These are phyloP conservation scores for Filobasidium wieringae DNA, from an alignment of 768 basidiomycete species.

Conservation along the genomic window DNA sequence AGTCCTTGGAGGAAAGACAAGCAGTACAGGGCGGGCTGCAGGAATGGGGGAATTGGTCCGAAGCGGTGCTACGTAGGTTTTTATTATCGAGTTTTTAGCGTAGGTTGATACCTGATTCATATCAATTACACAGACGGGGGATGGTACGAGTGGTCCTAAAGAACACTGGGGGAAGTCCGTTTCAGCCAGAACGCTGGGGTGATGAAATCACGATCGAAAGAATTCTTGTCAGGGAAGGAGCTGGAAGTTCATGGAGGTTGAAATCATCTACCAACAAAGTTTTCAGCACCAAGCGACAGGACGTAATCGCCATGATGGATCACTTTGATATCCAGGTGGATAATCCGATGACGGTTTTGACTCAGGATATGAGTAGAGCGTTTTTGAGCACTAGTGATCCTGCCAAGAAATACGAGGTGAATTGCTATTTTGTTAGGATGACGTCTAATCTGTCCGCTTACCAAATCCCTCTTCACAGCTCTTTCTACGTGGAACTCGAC, in stretches of 20 bases:
- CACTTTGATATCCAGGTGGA: conserved; percentile 79
- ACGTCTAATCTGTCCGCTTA: background rate
- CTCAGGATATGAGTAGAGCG: conserved; percentile 57
- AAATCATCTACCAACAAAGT: conserved; percentile 42
- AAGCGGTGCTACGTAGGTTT: conserved; percentile 61
- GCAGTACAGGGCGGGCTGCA: conserved; percentile 74
- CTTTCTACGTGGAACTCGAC: conserved; percentile 85
- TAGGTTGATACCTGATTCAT: background rate
- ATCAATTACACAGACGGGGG: conserved; percentile 44
- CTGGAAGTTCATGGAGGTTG: conserved; percentile 72
- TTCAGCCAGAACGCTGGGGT: conserved; percentile 70
- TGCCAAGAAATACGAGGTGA: conserved; percentile 76
- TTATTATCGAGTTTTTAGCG: no score
- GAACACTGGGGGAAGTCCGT: conserved; percentile 86
- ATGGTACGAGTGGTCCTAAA: conserved; percentile 71
- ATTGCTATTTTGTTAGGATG: conserved; percentile 8
- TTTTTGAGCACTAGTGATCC: conserved; percentile 75
- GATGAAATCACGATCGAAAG: conserved; percentile 75
- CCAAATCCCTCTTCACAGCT: conserved; percentile 47
- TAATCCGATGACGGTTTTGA: conserved; percentile 67
- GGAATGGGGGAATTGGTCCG: conserved; percentile 76
- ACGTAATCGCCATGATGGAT: conserved; percentile 60
- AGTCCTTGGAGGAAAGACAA: conserved; percentile 85
- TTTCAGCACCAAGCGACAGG: conserved; percentile 63
- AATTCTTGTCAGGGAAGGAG: conserved; percentile 62